Evolutionary conservation across 805 yeast genomes (phyloP), one percentile per base, ranked within the genome.

Genomic region (Ascoidea rubescens): DNA sequence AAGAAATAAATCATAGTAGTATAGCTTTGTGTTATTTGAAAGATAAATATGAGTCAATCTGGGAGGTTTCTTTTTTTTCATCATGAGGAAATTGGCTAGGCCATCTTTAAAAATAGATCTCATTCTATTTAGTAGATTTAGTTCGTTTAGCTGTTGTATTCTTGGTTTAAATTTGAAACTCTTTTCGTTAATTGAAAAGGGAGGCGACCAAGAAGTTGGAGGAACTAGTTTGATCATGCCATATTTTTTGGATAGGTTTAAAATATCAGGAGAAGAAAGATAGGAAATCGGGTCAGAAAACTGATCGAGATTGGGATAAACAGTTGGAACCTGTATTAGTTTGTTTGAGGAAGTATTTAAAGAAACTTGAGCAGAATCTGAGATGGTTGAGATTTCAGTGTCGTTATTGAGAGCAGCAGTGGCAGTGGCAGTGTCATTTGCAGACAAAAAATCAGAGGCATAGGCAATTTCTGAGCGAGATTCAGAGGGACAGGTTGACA

Each of bases 171-270:
- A 85, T 49, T 66, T 71, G 64, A 85, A 84, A n/a, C 61, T 62
- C 5, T 67, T 59, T 48, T 70, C 68, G 49, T 83, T 71, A 21
- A 84, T 67, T 52, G 79, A 71, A 56, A 83, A 73, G 0, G 78
- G 78, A 3, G 75, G 82, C 17, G 66, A 62, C 69, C 77, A 77
- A 1, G 57, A 59, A 0, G 54, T 54, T 0, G 91, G 90, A 4
- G 95, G 82, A 5, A 76, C 69, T 2, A 90, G 62, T 60, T 89
- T 90, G 47, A 88, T 66, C 60, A 93, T 89, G 0, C 96, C 96
- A 62, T 73, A 79, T 32, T 67, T 62, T 37, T 62, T 65, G 2
- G 93, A 96, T 7, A 72, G 59, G 2, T 59, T 50, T 2, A 59
- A 57, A 0, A 72, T 69, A 10, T 67, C 63, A 1, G 79, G 64